Base-by-base conservation (phyloP, 2,329 filamentous ascomycete genomes). In the Pseudocercospora vitis region DNA sequence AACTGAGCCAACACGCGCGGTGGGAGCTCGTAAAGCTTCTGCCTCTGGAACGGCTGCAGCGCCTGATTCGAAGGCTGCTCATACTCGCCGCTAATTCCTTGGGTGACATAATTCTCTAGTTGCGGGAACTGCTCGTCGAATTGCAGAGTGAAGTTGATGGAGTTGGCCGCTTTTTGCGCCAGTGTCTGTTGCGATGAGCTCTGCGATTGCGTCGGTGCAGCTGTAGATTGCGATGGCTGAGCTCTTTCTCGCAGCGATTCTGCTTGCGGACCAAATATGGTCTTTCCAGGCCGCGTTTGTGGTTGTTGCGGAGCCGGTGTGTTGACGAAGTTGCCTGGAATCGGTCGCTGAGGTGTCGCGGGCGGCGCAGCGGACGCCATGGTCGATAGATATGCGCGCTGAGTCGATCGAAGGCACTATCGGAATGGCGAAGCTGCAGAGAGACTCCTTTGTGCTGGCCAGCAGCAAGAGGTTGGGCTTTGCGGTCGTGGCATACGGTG, bases 1-100 rank as follows among this genome's bases (percentile, higher is more conserved):
- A 95, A 92, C 69, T 96, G 91, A 64, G 95, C 88, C 67, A 97
- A 92, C 48, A 99, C 88, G 65, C 85, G 83, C 63, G 96, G 91
- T 45, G 94, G 94, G 49, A 99, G 92, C 63, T 88, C 86, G 74
- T 96, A 92, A 73, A 87, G 88, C 64, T 88, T 86, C 23, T 87
- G 82, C 72, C 88, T 89, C 69, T 96, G 88, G 69, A 96, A 99
- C 0, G 94, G 94, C 35, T 88, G 84, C 88, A 91, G 94, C 57
- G 91, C 81, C 62, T 80, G 73, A 52, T 77, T 77, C 31, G 71
- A 75, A 35, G 88, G 82, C 45, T 95, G 76, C 64, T 96, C 90
- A 74, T 97, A 97, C 60, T 96, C 91, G 65, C 89, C 92, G 4
- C 91, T 96, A 60, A 88, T 85, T 60, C 94, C 91, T 76, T 91